A percentile compares a stretch with the other conserved stretches of the same genome.
Conservation (phyloP, 2,329 filamentous ascomycete genomes). For the Colletotrichum chrysophilum region DNA sequence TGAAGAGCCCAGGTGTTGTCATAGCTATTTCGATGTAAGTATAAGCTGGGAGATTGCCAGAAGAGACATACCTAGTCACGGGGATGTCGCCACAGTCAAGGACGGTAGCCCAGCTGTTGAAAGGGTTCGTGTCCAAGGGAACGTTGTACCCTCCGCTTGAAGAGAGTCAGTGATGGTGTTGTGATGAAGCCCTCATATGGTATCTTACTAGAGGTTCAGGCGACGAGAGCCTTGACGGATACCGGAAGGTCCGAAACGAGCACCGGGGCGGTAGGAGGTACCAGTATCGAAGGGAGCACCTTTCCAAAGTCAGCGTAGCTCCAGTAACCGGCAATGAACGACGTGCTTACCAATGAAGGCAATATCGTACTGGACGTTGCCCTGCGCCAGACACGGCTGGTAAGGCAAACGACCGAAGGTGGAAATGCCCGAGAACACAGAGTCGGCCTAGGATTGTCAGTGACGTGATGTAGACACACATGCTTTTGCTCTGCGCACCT, state of each 20-base stretch:
- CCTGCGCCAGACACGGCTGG: conserved; percentile 74
- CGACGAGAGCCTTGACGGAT: conserved; percentile 87
- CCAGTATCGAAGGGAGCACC: conserved; percentile 86
- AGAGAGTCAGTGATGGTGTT: conserved; percentile 33
- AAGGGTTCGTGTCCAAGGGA: conserved; percentile 78
- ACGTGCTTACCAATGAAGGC: conserved; percentile 73
- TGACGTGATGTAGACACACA: not conserved
- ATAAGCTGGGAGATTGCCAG: not conserved
- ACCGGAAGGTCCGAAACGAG: conserved; percentile 82
- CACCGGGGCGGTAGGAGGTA: conserved; percentile 83
- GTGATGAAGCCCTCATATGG: conserved; percentile 29
- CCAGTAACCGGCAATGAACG: not conserved
- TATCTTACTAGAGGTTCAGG: conserved; percentile 84
- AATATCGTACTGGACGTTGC: conserved; percentile 79
- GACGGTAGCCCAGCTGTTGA: conserved; percentile 80
- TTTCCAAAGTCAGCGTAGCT: conserved; percentile 33
- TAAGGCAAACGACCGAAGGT: conserved; percentile 85
- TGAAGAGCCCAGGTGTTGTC: conserved; percentile 83
- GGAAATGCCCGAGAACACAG: conserved; percentile 86
- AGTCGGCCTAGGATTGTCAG: conserved; percentile 68
- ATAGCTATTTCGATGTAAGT: conserved; percentile 55
- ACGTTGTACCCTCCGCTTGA: conserved; percentile 87
- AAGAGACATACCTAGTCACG: conserved; percentile 72
- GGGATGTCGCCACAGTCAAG: conserved; percentile 86
- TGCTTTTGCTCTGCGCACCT: conserved; percentile 54